Conservation (phyloP, 176 grass and related monocot genomes). For the Puya raimondii region DNA sequence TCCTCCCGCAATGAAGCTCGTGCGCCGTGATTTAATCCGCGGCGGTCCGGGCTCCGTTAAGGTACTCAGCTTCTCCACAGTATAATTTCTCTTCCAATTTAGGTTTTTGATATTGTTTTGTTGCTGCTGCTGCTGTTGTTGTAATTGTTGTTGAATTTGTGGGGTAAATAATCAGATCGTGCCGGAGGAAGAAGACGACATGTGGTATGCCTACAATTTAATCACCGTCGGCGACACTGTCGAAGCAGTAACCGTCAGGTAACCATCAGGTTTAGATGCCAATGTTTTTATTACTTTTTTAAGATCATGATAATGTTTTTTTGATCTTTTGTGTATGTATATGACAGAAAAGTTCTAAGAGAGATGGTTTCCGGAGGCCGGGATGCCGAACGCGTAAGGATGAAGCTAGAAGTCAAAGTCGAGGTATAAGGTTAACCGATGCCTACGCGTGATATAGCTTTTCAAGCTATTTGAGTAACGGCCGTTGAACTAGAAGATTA, state of each 20-base stretch:
- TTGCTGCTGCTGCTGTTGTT: background rate
- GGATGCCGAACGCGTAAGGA: constrained; percentile 73
- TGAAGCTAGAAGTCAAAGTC: constrained; percentile 81
- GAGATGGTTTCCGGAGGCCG: constrained; percentile 64
- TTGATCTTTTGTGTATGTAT: constrained; percentile 5
- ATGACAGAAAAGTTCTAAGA: constrained; percentile 67
- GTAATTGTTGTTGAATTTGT: background rate
- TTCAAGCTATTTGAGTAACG: background rate
- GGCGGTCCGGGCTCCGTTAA: constrained; percentile 71
- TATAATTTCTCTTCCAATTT: background rate
- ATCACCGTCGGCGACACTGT: constrained; percentile 56
- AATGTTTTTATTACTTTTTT: background rate
- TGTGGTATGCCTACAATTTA: constrained; percentile 93
- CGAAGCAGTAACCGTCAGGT: constrained; percentile 68
- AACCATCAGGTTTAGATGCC: background rate
- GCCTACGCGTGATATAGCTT: background rate
- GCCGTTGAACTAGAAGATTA: no score
- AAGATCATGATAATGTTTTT: background rate
- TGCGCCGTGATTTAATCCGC: constrained; percentile 35
- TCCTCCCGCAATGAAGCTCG: constrained; percentile 46
- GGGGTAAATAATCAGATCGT: constrained; percentile 28
- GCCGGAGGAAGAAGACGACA: constrained; percentile 85
- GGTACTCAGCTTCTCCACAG: constrained; percentile 16
- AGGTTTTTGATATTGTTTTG: background rate
- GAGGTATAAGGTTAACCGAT: constrained; percentile 41